These are phyloP conservation scores for Erucastrum elatum DNA, from an alignment of 345 rosid species.

Conservation along the genomic window DNA sequence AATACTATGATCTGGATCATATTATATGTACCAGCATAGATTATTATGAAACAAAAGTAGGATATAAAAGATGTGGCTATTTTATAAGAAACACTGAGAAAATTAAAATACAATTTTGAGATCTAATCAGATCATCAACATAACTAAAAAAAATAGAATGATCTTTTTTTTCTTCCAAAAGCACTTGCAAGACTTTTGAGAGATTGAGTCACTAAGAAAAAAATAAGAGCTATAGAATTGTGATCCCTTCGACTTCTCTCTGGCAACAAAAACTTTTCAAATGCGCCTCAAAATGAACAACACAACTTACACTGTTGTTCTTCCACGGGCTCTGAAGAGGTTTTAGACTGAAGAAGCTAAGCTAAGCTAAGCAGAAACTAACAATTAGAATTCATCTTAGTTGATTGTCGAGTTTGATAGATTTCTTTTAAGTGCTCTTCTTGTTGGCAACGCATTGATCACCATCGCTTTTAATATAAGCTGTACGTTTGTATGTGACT, in stretches of 20 bases:
- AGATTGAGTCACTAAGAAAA: not conserved
- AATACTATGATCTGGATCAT: not conserved
- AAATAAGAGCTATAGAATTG: constrained; percentile 8
- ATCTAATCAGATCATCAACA: constrained; percentile 21
- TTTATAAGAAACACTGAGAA: constrained; percentile 25
- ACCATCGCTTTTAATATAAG: not conserved
- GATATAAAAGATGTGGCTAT: constrained; percentile 13
- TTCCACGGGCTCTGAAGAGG: not conserved
- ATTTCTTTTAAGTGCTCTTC: too few species aligned
- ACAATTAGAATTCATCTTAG: too few species aligned
- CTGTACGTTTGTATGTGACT: too few species aligned
- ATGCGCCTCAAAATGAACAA: constrained; percentile 30
- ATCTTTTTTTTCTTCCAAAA: not conserved
- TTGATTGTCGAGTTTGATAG: too few species aligned
- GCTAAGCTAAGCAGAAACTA: too few species aligned
- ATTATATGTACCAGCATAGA: not conserved
- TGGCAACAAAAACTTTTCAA: constrained; percentile 35
- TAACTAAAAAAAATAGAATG: constrained; percentile 1
- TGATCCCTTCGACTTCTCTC: constrained; percentile 17
- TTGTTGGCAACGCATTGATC: not conserved
- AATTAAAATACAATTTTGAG: not conserved
- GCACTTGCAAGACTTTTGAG: too few species aligned
- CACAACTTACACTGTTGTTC: constrained; percentile 28
- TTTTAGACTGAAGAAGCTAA: not conserved
- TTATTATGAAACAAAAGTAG: not conserved